phyloP scores from a whole-genome alignment of 306 rosid genomes.

The Ziziphus jujuba region DNA sequence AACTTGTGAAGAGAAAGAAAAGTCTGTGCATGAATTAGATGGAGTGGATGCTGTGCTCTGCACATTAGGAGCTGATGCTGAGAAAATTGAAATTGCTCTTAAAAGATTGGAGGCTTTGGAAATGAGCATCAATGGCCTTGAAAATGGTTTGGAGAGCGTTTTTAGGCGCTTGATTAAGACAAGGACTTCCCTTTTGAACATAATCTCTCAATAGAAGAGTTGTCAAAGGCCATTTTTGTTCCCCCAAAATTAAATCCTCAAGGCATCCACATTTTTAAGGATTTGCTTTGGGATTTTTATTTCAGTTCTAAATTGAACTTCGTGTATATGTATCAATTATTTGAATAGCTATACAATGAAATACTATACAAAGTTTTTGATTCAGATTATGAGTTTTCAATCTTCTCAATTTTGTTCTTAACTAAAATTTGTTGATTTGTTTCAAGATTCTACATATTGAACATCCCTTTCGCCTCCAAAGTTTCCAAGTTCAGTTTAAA shows the following conservation, averaged over 20 bases:
- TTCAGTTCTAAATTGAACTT: conserved; percentile 8
- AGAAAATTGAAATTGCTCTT: conserved; percentile 31
- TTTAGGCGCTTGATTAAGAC: conserved; percentile 59
- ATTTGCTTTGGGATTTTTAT: conserved; percentile 28
- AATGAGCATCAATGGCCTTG: conserved; percentile 46
- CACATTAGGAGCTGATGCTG: conserved; percentile 23
- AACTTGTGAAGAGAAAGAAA: conserved; percentile 36
- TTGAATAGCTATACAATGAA: conserved; percentile 11
- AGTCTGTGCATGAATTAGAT: conserved; percentile 41
- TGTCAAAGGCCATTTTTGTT: background rate
- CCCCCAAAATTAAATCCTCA: conserved; percentile 8
- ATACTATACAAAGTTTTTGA: background rate
- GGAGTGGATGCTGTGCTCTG: conserved; percentile 41
- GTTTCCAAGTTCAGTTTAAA: no score
- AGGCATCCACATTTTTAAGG: conserved; percentile 46
- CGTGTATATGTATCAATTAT: conserved; percentile 18
- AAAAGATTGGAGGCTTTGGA: conserved; percentile 50
- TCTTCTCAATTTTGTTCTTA: no score
- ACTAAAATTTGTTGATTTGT: no score
- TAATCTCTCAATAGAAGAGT: conserved; percentile 41
- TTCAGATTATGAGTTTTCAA: no score
- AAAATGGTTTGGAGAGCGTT: conserved; percentile 48
- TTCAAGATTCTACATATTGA: no score
- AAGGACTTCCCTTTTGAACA: conserved; percentile 62
- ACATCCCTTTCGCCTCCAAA: no score